These are phyloP conservation scores for Sphaerulina populicola DNA, from an alignment of 2,329 filamentous ascomycete species.

Conservation along the genomic window DNA sequence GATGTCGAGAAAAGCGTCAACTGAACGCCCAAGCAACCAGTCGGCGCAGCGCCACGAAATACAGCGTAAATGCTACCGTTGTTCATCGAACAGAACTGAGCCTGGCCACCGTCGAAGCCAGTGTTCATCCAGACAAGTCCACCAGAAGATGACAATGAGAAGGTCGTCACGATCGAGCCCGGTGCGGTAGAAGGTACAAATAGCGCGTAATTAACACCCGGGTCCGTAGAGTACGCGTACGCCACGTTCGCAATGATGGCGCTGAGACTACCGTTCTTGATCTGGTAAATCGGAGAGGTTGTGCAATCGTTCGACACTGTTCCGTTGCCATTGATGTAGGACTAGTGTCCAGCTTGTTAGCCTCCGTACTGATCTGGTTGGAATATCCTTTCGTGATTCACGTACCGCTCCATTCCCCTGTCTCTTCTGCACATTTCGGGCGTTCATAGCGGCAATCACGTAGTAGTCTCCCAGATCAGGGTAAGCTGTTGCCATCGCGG, in stretches of 20 bases:
- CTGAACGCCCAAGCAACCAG: conserved; percentile 24
- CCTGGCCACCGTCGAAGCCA: conserved; percentile 26
- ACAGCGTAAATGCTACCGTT: conserved; percentile 29
- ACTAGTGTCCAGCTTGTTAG: conserved; percentile 5
- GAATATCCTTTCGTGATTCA: neutral
- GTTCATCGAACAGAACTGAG: conserved; percentile 25
- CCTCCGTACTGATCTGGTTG: neutral
- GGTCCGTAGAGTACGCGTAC: conserved; percentile 27
- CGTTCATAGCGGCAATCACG: conserved; percentile 6
- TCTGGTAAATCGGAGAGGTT: conserved; percentile 25
- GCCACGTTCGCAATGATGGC: conserved; percentile 22
- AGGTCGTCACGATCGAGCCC: conserved; percentile 24
- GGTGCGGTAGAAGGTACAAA: conserved; percentile 25
- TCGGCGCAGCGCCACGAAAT: conserved; percentile 22
- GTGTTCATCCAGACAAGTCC: conserved; percentile 24
- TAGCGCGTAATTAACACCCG: conserved; percentile 18
- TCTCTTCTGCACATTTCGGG: conserved; percentile 5
- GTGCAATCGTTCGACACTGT: conserved; percentile 29
- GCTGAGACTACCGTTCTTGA: conserved; percentile 24
- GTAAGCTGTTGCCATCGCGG: neutral
- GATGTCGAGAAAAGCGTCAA: conserved; percentile 24
- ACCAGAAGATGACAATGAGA: conserved; percentile 20
- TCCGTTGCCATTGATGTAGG: conserved; percentile 24
- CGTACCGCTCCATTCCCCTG: conserved; percentile 9
- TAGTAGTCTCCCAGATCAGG: conserved; percentile 8